A percentile compares a stretch with the other conserved stretches of the same genome.
phyloP scores from a whole-genome alignment of 2,329 filamentous ascomycete species.

The Massarina eburnea region DNA sequence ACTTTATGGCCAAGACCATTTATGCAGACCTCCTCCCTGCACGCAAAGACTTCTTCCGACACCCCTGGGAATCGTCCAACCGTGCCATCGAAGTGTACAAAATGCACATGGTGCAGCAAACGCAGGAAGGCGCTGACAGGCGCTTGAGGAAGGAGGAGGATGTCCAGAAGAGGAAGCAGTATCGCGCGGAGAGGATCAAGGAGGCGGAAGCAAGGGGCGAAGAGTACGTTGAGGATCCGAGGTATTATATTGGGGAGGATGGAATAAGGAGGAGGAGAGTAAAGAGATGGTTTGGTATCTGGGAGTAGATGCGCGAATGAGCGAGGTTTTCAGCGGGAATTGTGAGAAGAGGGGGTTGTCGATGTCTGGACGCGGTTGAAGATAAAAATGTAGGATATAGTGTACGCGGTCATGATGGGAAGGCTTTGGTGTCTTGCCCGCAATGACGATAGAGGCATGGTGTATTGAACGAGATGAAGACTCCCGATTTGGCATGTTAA shows the following conservation, averaged over 20 bases:
- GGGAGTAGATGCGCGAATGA: too few relatives aligned
- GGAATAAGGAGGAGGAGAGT: constrained; percentile 55
- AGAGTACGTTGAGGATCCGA: constrained; percentile 40
- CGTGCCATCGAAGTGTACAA: constrained; percentile 72
- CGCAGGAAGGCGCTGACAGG: constrained; percentile 68
- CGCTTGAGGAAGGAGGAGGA: constrained; percentile 77
- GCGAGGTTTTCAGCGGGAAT: not conserved
- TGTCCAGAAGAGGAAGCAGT: constrained; percentile 81
- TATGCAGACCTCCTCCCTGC: constrained; percentile 78
- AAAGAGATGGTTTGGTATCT: constrained; percentile 86
- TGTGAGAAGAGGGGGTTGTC: not conserved
- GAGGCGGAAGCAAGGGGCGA: constrained; percentile 38
- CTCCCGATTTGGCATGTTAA: too few relatives aligned
- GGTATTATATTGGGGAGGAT: constrained; percentile 41
- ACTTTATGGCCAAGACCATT: constrained; percentile 77
- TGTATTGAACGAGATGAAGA: too few relatives aligned
- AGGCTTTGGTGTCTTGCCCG: not conserved
- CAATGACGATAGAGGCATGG: not conserved
- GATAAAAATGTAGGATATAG: not conserved
- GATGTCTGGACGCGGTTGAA: not conserved
- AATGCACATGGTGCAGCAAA: constrained; percentile 74
- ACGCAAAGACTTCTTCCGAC: constrained; percentile 65
- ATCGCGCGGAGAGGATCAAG: constrained; percentile 61
- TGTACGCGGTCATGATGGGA: not conserved
- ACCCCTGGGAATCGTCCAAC: constrained; percentile 68